Evolutionary conservation across 73 alveolate species (phyloP).

Genomic region (Paramecium caudatum): DNA sequence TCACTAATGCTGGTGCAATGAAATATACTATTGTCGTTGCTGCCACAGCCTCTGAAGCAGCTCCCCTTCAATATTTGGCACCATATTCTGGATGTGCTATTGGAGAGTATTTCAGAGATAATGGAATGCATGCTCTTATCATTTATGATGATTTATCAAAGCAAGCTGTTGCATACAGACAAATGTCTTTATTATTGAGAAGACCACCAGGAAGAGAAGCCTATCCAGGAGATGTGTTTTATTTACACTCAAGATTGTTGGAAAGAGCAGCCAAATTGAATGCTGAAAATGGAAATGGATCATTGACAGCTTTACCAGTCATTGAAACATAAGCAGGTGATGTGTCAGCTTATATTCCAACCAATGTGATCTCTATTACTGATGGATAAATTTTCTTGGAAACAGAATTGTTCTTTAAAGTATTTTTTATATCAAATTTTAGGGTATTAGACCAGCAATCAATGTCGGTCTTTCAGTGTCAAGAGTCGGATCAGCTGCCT

Average conservation of each 20-base stretch:
- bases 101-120: conserved; percentile 98
- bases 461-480: conserved; percentile 99
- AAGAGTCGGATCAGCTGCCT: conserved; percentile 98
- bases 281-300: conserved; percentile 93
- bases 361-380: conserved; percentile 98
- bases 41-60: conserved; percentile 98
- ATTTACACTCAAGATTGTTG: conserved; percentile 86
- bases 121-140: conserved; percentile 97
- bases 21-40: conserved; percentile 95
- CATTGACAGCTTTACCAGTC: conserved; percentile 98
- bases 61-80: conserved; percentile 93
- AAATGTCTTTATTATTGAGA: conserved; percentile 94
- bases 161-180: conserved; percentile 98
- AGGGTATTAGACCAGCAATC: conserved; percentile 98
- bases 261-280: conserved; percentile 98
- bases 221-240: conserved; percentile 97
- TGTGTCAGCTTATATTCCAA: conserved; percentile 98
- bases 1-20: conserved; percentile 88
- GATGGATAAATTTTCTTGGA: conserved; percentile 98
- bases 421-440: neutral
- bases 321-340: conserved; percentile 99
- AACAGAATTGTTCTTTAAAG: conserved; percentile 95
- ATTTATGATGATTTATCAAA: conserved; percentile 97
- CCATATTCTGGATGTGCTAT: conserved; percentile 99
- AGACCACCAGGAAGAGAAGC: conserved; percentile 99